phyloP scores from a whole-genome alignment of 495 filamentous ascomycete genomes.

The Aspergillus bridgeri region DNA sequence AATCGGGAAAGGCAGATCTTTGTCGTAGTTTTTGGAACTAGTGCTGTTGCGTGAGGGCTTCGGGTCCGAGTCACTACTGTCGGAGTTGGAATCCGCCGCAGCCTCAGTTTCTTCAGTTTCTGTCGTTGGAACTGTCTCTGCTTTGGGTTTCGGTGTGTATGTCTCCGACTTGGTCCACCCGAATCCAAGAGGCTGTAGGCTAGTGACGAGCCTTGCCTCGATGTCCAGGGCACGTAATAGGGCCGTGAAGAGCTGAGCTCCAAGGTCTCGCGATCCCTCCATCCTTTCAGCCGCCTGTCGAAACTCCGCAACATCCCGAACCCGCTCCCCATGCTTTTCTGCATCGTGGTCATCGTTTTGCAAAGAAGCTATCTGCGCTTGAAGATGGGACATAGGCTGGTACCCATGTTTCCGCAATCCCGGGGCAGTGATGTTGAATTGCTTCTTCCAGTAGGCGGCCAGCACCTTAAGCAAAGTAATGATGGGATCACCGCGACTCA shows the following conservation, averaged over 20 bases:
- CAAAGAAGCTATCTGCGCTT: constrained; percentile 61
- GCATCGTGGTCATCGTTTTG: constrained; percentile 58
- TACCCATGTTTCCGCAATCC: constrained; percentile 89
- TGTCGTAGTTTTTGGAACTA: constrained; percentile 46
- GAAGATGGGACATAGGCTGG: constrained; percentile 63
- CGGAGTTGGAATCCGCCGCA: constrained; percentile 17
- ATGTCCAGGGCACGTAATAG: constrained; percentile 78
- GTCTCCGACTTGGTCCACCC: constrained; percentile 84
- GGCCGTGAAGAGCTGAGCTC: constrained; percentile 86
- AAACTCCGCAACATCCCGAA: constrained; percentile 63
- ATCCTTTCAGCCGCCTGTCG: constrained; percentile 64
- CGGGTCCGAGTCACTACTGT: constrained; percentile 16
- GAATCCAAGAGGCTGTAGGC: constrained; percentile 83
- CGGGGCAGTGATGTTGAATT: constrained; percentile 73
- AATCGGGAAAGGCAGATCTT: constrained; percentile 73
- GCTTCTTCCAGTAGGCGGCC: constrained; percentile 80
- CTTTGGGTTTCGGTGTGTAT: constrained; percentile 45
- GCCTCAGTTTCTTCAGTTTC: constrained; percentile 8
- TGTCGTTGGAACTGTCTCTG: constrained; percentile 14
- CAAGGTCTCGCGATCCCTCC: constrained; percentile 81
- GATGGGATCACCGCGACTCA: constrained; percentile 79
- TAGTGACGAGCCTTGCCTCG: constrained; percentile 77
- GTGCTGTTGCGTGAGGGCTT: constrained; percentile 16
- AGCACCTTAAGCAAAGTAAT: constrained; percentile 72
- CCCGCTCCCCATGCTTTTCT: constrained; percentile 68